Base-by-base conservation (phyloP, 2,329 filamentous ascomycete species). In the Colletotrichum theobromicola region DNA sequence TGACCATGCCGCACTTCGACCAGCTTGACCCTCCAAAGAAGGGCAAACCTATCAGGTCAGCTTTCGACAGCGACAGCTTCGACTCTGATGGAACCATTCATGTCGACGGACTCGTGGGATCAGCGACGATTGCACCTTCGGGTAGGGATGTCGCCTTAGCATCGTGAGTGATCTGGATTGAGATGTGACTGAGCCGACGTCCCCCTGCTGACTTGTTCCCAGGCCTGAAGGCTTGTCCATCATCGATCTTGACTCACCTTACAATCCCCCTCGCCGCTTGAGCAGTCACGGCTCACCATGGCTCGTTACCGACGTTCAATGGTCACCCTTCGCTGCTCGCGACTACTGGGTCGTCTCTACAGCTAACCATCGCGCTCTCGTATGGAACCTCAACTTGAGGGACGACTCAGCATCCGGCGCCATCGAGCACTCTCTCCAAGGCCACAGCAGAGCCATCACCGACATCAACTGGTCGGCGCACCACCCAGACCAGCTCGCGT, bases 381-480 rank as follows among this genome's bases (percentile, higher is more conserved):
- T 98, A 24, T 98, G 95, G 95, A 98, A 98, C 82, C 87, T 98
- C 75, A 95, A 94, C 77, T 89, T 95, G 82, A 90, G 91, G 74
- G 93, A 95, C 78, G 94, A 96, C 78, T 94, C 94, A 0, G 86
- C 87, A 30, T 88, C 89, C 8, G 91, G 91, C 4, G 90, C 92
- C 53, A 95, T 98, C 76, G 95, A 98, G 82, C 94, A 96, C 83
- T 96, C 95, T 15, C 88, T 98, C 16, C 94, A 97, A 79, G 95
- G 93, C 3, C 96, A 87, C 83, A 94, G 92, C 60, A 91, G 96
- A 77, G 95, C 96, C 76, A 98, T 98, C 78, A 98, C 96, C 9
- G 96, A 98, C 82, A 95, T 98, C 83, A 98, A 98, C 83, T 98
- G 98, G 83, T 98, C 95, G 0, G 95, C 96, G 7, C 95, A 98